phyloP scores from a whole-genome alignment of 2,329 filamentous ascomycete genomes.

The Didymella pinodella region DNA sequence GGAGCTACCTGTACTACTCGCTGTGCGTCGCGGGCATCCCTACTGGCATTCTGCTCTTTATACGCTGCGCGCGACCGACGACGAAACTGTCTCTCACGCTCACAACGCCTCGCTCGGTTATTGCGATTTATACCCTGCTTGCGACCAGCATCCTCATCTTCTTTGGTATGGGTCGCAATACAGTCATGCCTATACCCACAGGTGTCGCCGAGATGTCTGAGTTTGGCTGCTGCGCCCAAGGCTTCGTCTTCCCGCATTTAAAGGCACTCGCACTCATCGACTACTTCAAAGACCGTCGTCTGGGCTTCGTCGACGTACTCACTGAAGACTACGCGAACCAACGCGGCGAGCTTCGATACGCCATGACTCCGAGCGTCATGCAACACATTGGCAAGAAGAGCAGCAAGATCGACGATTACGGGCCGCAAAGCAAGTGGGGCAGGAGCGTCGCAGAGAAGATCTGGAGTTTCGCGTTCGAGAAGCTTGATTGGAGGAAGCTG shows the following conservation, averaged over 20 bases:
- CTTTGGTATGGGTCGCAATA: conserved; percentile 53
- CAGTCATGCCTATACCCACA: conserved; percentile 46
- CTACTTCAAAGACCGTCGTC: conserved; percentile 43
- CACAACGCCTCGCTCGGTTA: conserved; percentile 31
- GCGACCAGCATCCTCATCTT: conserved; percentile 41
- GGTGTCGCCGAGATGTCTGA: conserved; percentile 53
- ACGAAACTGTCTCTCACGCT: conserved; percentile 31
- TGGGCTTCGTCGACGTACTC: conserved; percentile 52
- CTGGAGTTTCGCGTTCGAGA: conserved; percentile 53
- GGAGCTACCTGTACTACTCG: conserved; percentile 49
- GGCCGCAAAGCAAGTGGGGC: conserved; percentile 37
- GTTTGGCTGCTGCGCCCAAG: conserved; percentile 57
- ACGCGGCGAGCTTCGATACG: conserved; percentile 51
- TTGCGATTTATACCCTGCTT: conserved; percentile 30
- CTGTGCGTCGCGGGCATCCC: conserved; percentile 31
- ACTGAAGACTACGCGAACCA: conserved; percentile 54
- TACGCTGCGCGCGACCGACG: conserved; percentile 34
- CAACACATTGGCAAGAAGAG: conserved; percentile 56
- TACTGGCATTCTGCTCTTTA: conserved; percentile 35
- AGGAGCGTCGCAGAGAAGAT: conserved; percentile 48
- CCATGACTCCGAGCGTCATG: conserved; percentile 53
- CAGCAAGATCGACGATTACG: conserved; percentile 45
- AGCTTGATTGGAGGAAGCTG: conserved; percentile 37
- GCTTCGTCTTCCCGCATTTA: conserved; percentile 53
- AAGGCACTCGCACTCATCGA: conserved; percentile 38